Conservation (phyloP, 2,329 filamentous ascomycete genomes). For the Magnaporthiopsis rhizophila region DNA sequence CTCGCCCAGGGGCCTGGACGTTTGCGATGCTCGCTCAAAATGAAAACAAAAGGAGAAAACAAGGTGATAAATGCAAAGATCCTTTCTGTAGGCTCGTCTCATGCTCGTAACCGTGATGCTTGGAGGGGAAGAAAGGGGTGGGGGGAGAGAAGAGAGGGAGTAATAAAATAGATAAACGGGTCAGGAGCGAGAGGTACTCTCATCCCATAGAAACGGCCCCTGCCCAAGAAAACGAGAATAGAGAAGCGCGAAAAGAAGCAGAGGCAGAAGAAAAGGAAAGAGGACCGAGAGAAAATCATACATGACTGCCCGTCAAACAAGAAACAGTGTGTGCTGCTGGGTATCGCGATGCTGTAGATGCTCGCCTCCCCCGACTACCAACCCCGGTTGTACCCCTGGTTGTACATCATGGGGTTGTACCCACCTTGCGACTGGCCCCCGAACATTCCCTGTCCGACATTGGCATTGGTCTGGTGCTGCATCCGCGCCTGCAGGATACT, state of each 20-base stretch:
- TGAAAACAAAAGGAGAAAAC: background rate
- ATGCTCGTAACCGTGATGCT: background rate
- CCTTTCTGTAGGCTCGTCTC: background rate
- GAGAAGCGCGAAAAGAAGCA: constrained; percentile 7
- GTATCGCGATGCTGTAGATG: constrained; percentile 7
- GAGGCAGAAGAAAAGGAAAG: constrained; percentile 5
- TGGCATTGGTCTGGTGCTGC: constrained; percentile 76
- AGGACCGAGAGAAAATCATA: background rate
- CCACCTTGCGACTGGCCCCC: constrained; percentile 87
- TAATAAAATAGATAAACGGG: constrained; percentile 10
- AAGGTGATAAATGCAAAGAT: constrained; percentile 14
- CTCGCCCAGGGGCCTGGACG: constrained; percentile 10
- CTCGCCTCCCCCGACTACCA: constrained; percentile 29
- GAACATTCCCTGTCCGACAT: constrained; percentile 84
- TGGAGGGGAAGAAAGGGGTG: no score
- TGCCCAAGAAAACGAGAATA: constrained; percentile 9
- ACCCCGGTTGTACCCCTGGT: constrained; percentile 63
- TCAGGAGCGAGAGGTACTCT: constrained; percentile 5
- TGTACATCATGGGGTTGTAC: constrained; percentile 89
- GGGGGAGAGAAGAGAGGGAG: constrained; percentile 9
- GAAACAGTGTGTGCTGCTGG: constrained; percentile 6
- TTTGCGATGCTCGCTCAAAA: constrained; percentile 18
- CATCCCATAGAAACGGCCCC: background rate
- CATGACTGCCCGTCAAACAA: constrained; percentile 3
- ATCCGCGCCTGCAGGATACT: constrained; percentile 98